Conservation (phyloP, 164 flowering plant species). For the Magnolia officinalis region DNA sequence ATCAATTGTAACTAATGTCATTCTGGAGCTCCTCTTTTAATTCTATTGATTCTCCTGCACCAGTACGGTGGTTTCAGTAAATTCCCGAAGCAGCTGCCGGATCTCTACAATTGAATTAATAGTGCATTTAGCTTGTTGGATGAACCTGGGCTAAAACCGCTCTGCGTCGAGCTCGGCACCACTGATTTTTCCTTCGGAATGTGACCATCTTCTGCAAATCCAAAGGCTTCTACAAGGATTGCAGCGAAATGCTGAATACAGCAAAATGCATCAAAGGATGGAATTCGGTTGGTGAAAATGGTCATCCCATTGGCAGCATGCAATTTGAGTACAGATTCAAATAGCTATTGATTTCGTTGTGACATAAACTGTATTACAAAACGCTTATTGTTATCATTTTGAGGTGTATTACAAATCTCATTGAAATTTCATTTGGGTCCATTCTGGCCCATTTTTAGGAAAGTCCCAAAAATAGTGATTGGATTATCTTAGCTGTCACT, state of each 20-base stretch:
- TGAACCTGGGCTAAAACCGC: constrained; percentile 59
- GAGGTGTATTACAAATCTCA: no score
- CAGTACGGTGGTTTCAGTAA: constrained; percentile 97
- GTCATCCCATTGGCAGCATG: no score
- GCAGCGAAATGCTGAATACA: neutral
- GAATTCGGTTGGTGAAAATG: neutral
- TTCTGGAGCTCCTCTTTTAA: neutral
- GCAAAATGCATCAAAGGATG: neutral
- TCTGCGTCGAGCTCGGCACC: constrained; percentile 67
- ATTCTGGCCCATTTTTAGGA: no score
- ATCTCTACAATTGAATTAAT: constrained; percentile 80
- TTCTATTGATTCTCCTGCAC: constrained; percentile 10
- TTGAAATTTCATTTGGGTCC: no score
- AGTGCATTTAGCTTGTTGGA: constrained; percentile 80
- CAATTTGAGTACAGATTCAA: neutral
- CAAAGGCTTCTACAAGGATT: neutral
- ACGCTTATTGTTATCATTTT: no score
- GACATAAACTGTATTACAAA: neutral
- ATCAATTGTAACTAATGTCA: no score
- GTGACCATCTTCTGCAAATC: constrained; percentile 13
- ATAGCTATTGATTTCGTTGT: neutral
- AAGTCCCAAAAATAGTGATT: no score
- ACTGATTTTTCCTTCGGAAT: constrained; percentile 41
- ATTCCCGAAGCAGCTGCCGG: constrained; percentile 67
- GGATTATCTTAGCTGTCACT: no score